A percentile compares a stretch with the other conserved stretches of the same genome.
Evolutionary conservation across 805 yeast species (phyloP).

Genomic region (Cyberlindnera maritima): DNA sequence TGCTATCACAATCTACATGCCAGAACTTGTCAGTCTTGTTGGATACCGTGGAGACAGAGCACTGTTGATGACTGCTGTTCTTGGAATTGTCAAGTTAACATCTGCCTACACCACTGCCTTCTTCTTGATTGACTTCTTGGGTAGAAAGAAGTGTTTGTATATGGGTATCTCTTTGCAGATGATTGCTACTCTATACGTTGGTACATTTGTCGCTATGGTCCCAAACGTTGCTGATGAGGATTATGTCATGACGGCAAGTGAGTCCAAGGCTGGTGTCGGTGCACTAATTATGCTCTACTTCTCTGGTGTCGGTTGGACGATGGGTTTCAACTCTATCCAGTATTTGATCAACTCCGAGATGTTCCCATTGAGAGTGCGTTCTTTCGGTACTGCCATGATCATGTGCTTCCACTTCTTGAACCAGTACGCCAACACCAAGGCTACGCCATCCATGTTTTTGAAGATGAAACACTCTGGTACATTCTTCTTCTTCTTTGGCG

Average conservation of each 20-base stretch:
- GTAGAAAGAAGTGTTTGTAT: conserved; percentile 48
- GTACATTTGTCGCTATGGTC: conserved; percentile 42
- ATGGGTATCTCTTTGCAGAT: conserved; percentile 45
- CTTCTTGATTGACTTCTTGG: conserved; percentile 51
- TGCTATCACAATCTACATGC: conserved; percentile 54
- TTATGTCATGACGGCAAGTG: conserved; percentile 30
- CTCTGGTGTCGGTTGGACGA: conserved; percentile 55
- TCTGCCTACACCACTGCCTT: conserved; percentile 49
- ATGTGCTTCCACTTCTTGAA: conserved; percentile 55
- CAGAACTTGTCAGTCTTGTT: conserved; percentile 46
- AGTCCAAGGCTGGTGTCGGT: conserved; percentile 39
- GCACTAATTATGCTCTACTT: conserved; percentile 50
- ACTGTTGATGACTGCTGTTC: conserved; percentile 46
- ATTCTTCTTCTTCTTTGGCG: conserved; percentile 46
- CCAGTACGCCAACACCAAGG: conserved; percentile 55
- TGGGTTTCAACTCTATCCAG: conserved; percentile 57
- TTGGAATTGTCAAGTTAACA: conserved; percentile 51
- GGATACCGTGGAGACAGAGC: conserved; percentile 42
- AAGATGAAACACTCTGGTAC: conserved; percentile 46
- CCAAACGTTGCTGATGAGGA: conserved; percentile 39
- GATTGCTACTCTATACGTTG: conserved; percentile 42
- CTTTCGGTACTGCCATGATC: conserved; percentile 45
- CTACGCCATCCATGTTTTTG: conserved; percentile 49
- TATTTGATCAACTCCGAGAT: conserved; percentile 54
- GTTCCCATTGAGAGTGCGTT: conserved; percentile 48